A percentile compares a stretch with the other conserved stretches of the same genome.
Conservation (phyloP, 805 yeast genomes). For the Metschnikowia corniflorae region DNA sequence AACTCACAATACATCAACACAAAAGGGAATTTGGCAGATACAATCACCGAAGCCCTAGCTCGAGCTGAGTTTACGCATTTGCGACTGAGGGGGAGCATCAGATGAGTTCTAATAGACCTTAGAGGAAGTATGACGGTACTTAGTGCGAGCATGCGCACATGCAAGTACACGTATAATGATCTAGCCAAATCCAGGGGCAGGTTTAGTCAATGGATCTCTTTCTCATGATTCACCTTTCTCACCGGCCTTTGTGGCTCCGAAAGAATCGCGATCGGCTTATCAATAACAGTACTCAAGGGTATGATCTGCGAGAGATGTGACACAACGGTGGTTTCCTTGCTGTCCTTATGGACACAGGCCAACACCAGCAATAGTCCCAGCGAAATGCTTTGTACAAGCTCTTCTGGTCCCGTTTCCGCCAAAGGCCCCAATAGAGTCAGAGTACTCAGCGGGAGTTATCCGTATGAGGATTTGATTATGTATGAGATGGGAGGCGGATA, state of each 20-base stretch:
- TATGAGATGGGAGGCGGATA: slow-evolving; percentile 92
- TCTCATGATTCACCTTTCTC: not conserved
- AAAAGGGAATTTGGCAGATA: no score
- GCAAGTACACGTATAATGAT: no score
- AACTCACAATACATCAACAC: no score
- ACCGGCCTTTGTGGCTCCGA: slow-evolving; percentile 8
- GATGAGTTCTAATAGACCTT: no score
- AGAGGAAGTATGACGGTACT: no score
- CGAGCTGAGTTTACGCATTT: no score
- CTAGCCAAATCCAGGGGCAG: slow-evolving; percentile 16
- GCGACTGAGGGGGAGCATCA: no score
- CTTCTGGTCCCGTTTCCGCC: slow-evolving; percentile 5
- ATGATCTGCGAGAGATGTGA: slow-evolving; percentile 13
- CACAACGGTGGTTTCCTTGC: slow-evolving; percentile 3
- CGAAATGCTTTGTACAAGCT: slow-evolving; percentile 5
- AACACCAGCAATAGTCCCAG: slow-evolving; percentile 6
- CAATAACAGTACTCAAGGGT: slow-evolving; percentile 10
- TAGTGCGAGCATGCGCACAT: no score
- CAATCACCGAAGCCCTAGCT: no score
- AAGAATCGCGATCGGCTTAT: not conserved
- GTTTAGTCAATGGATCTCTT: slow-evolving; percentile 5
- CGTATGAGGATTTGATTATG: slow-evolving; percentile 66
- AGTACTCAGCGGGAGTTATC: slow-evolving; percentile 53
- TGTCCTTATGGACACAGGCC: slow-evolving; percentile 4
- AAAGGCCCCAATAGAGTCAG: slow-evolving; percentile 10